These are phyloP conservation scores for Suhomyces guaymorum DNA, from an alignment of 1,139 yeast genomes.

Conservation along the genomic window DNA sequence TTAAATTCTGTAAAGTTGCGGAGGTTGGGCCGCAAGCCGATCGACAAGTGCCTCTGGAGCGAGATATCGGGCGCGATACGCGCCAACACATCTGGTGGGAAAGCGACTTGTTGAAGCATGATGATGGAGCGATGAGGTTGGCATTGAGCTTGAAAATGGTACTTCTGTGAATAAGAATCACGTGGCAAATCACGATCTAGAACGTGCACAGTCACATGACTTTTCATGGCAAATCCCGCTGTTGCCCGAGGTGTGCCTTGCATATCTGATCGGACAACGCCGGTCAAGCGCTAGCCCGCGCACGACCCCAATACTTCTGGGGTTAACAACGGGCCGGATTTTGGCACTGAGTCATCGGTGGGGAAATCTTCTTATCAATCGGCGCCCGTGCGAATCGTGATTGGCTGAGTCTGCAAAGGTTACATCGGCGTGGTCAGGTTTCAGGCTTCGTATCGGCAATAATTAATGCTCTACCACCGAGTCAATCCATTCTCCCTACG, in stretches of 20 bases:
- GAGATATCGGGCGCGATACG: conserved; percentile 85
- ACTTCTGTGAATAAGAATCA: neutral
- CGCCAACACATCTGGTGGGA: conserved; percentile 82
- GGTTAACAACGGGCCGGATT: conserved; percentile 11
- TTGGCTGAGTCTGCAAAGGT: conserved; percentile 3
- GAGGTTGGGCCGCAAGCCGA: conserved; percentile 73
- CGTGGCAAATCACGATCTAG: neutral
- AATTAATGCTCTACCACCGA: neutral
- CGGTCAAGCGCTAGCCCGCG: conserved; percentile 4
- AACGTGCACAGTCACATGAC: conserved; percentile 3
- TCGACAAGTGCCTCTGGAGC: conserved; percentile 70
- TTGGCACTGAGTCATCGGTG: conserved; percentile 6
- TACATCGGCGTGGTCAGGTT: neutral
- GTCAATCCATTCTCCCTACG: too few species aligned
- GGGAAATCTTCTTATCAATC: conserved; percentile 8
- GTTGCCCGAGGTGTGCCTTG: neutral
- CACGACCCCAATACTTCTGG: too few species aligned
- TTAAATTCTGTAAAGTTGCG: conserved; percentile 75
- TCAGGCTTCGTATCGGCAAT: neutral
- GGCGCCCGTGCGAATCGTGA: conserved; percentile 5
- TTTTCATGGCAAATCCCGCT: neutral
- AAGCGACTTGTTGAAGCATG: conserved; percentile 43
- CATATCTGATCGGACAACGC: neutral
- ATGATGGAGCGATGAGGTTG: conserved; percentile 12
- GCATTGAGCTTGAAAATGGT: too few species aligned